Conservation (phyloP, 23 red algal species). For the Chondrus crispus region DNA sequence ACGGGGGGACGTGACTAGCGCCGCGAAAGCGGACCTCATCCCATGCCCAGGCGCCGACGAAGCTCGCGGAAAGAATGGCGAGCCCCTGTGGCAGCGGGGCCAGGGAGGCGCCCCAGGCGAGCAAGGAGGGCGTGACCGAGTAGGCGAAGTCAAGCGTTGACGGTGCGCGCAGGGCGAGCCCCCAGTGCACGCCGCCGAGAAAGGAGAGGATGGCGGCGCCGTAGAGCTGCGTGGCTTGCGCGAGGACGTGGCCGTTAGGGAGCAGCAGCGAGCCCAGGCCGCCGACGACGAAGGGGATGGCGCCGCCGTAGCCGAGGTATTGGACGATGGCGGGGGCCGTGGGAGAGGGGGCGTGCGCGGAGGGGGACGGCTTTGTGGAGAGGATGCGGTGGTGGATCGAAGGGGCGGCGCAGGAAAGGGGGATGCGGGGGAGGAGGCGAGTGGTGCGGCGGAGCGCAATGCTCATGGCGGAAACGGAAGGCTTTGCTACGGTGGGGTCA, state of each 20-base stretch:
- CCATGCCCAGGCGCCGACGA: slow-evolving; percentile 10
- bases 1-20: neutral
- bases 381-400: neutral
- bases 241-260: neutral
- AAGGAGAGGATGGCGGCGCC: slow-evolving; percentile 55
- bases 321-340: slow-evolving; percentile 4
- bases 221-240: slow-evolving; percentile 37
- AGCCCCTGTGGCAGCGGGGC: slow-evolving; percentile 15
- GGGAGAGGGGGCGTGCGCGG: neutral
- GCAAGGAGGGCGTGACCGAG: slow-evolving; percentile 29
- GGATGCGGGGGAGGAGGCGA: too few relatives aligned
- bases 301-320: slow-evolving; percentile 44
- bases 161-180: slow-evolving; percentile 14
- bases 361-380: neutral
- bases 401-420: too few relatives aligned
- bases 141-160: slow-evolving; percentile 21
- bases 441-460: too few relatives aligned
- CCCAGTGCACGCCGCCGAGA: slow-evolving; percentile 72
- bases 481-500: too few relatives aligned
- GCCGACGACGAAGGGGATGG: slow-evolving; percentile 35
- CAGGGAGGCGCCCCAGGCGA: slow-evolving; percentile 7
- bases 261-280: neutral
- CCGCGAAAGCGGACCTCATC: slow-evolving; percentile 26
- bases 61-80: slow-evolving; percentile 7
- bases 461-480: too few relatives aligned